Conservation (phyloP, 2,329 filamentous ascomycete species). For the Aureobasidium mangrovei region DNA sequence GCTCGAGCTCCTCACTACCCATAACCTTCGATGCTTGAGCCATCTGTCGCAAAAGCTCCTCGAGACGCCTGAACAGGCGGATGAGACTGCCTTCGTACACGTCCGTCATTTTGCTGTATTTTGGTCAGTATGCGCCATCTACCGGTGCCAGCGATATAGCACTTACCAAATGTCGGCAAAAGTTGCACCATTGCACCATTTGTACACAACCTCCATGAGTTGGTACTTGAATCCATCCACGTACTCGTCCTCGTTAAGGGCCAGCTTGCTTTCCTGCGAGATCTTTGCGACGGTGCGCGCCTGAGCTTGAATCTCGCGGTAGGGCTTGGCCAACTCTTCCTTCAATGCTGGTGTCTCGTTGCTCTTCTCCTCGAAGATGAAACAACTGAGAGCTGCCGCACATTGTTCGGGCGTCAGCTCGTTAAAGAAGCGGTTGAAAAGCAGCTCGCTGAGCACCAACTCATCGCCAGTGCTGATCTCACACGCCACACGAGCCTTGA, state of each 20-base stretch:
- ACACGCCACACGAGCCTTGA: conserved; percentile 94
- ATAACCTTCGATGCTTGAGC: conserved; percentile 94
- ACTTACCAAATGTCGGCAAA: conserved; percentile 94
- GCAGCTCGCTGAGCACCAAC: conserved; percentile 79
- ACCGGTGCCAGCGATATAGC: neutral
- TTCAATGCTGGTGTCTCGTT: conserved; percentile 62
- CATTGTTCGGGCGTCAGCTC: conserved; percentile 81
- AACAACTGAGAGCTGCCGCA: conserved; percentile 79
- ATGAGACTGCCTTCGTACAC: conserved; percentile 96
- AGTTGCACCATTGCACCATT: conserved; percentile 81
- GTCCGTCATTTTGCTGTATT: conserved; percentile 88
- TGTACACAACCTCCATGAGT: conserved; percentile 91
- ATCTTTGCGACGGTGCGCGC: conserved; percentile 87
- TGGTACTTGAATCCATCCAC: conserved; percentile 83
- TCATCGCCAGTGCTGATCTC: conserved; percentile 97
- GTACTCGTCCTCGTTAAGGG: conserved; percentile 93
- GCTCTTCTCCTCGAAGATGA: conserved; percentile 96
- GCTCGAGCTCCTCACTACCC: conserved; percentile 88
- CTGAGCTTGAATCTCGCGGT: conserved; percentile 76
- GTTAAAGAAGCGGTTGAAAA: conserved; percentile 98
- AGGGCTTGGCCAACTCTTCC: conserved; percentile 80
- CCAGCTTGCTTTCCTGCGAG: conserved; percentile 85
- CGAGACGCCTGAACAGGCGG: conserved; percentile 86
- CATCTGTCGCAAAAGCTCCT: conserved; percentile 91
- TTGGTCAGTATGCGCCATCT: conserved; percentile 13